Conservation (phyloP, 768 basidiomycete genomes). For the Suillus placidus region DNA sequence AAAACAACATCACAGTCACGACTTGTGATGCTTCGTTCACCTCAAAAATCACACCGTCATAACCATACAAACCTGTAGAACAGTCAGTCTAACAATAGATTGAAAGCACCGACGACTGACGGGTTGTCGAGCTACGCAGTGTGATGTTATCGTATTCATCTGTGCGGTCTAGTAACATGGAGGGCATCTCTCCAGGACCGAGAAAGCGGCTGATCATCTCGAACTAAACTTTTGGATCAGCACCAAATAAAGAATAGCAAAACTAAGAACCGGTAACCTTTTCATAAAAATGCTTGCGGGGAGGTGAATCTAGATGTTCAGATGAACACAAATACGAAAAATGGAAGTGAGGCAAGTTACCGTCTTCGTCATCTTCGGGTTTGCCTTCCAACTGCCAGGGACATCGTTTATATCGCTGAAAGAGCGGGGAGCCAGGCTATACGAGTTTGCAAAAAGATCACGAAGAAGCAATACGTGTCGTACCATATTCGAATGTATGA, state of each 20-base stretch:
- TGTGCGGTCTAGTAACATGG: slow-evolving; percentile 80
- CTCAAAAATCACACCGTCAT: slow-evolving; percentile 81
- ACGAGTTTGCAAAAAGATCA: slow-evolving; percentile 8
- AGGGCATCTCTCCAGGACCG: slow-evolving; percentile 71
- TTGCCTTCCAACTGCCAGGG: slow-evolving; percentile 84
- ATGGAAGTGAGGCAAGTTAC: slow-evolving; percentile 37
- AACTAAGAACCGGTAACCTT: slow-evolving; percentile 45
- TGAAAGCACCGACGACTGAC: slow-evolving; percentile 45
- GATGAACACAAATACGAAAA: background rate
- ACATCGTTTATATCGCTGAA: slow-evolving; percentile 90
- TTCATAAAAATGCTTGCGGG: slow-evolving; percentile 71
- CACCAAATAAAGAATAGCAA: background rate
- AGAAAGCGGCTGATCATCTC: slow-evolving; percentile 81
- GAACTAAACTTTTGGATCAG: slow-evolving; percentile 47
- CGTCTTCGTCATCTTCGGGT: slow-evolving; percentile 84
- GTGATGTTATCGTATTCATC: slow-evolving; percentile 75
- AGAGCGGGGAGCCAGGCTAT: slow-evolving; percentile 85
- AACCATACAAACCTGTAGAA: slow-evolving; percentile 55
- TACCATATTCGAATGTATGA: slow-evolving; percentile 88
- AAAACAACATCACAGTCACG: slow-evolving; percentile 72
- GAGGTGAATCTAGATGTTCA: slow-evolving; percentile 62
- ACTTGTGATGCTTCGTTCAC: slow-evolving; percentile 80
- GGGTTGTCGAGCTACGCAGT: slow-evolving; percentile 65
- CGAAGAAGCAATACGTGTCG: slow-evolving; percentile 25
- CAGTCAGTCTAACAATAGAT: background rate